Percentiles rank a stretch among this genome's conserved stretches.
phyloP scores from a whole-genome alignment of 1,139 yeast species.

The Diutina mesorugosa region DNA sequence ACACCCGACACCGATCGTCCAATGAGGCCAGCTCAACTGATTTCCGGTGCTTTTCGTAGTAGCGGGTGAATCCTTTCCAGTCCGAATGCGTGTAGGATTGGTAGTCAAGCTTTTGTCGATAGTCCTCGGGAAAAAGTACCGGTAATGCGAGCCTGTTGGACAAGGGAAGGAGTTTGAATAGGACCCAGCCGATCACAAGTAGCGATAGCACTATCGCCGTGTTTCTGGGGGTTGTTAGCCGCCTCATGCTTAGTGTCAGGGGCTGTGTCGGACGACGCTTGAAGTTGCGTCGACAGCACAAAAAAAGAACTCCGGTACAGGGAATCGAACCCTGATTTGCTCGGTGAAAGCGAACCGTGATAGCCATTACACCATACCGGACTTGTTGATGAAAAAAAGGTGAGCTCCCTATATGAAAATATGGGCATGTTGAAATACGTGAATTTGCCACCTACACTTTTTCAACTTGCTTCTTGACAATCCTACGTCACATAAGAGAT shows the following conservation, averaged over 20 bases:
- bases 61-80: neutral
- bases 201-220: neutral
- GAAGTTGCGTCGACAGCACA: neutral
- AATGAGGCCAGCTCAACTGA: neutral
- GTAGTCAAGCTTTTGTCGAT: neutral
- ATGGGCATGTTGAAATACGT: no score
- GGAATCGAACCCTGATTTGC: slow-evolving; percentile 79
- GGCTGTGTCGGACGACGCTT: neutral
- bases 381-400: slow-evolving; percentile 7
- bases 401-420: no score
- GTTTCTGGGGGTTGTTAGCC: neutral
- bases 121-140: neutral
- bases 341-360: slow-evolving; percentile 78
- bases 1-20: neutral
- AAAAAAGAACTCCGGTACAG: slow-evolving; percentile 50
- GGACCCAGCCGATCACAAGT: neutral
- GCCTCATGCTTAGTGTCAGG: neutral
- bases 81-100: neutral
- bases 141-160: neutral
- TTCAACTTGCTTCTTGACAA: no score
- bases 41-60: neutral
- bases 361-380: slow-evolving; percentile 77
- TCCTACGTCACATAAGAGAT: no score
- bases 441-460: no score
- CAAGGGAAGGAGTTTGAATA: neutral